Evolutionary conservation across 116 monocot genomes (phyloP).

Genomic region (Zostera marina): DNA sequence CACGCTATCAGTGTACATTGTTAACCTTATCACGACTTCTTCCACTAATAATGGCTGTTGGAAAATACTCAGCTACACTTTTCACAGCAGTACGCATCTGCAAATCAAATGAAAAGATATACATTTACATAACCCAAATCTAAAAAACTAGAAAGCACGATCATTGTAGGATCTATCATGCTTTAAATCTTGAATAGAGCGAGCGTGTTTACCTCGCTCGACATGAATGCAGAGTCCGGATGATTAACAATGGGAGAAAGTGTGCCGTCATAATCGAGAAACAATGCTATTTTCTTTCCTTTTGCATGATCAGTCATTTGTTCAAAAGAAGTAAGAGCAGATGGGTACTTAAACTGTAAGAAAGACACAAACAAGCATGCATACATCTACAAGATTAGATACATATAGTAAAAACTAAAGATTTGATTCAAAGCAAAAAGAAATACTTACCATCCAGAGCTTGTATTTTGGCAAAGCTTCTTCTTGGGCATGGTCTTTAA

Average conservation of each 20-base stretch:
- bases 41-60: conserved; percentile 95
- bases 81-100: conserved; percentile 79
- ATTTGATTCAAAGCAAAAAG: background rate
- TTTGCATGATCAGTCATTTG: conserved; percentile 28
- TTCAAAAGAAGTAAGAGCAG: conserved; percentile 46
- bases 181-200: background rate
- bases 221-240: conserved; percentile 63
- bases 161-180: no score
- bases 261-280: conserved; percentile 78
- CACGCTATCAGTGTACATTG: background rate
- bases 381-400: background rate
- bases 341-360: conserved; percentile 42
- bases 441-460: conserved; percentile 39
- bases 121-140: background rate
- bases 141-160: background rate
- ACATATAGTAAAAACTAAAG: background rate
- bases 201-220: conserved; percentile 27
- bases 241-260: conserved; percentile 70
- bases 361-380: background rate
- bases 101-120: background rate
- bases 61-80: conserved; percentile 53
- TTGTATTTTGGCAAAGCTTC: conserved; percentile 27
- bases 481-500: conserved; percentile 11
- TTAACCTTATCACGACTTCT: conserved; percentile 87
- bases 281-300: conserved; percentile 45